Percentiles rank a stretch among this genome's conserved stretches.
phyloP scores from a whole-genome alignment of 1,284 basidiomycete genomes.

The Vanrija sp. region DNA sequence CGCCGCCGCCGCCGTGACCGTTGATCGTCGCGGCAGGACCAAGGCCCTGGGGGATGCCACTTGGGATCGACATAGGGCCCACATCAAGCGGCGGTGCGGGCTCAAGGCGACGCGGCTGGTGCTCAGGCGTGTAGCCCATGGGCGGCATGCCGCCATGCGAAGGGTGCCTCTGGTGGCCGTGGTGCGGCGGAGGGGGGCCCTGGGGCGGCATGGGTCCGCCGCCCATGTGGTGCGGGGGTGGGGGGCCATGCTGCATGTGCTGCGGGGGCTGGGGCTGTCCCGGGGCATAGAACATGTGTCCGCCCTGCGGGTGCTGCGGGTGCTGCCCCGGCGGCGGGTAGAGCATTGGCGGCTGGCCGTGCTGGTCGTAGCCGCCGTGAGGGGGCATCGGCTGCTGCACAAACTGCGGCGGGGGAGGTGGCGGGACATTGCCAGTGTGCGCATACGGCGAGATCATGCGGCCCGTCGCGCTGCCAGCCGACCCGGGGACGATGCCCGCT shows the following conservation, averaged over 20 bases:
- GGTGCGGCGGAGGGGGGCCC: slow-evolving; percentile 1
- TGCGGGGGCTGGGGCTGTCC: slow-evolving; percentile 8
- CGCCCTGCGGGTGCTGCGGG: slow-evolving; percentile 2
- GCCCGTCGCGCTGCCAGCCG: slow-evolving; percentile 5
- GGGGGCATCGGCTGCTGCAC: slow-evolving; percentile 6
- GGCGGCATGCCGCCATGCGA: neutral
- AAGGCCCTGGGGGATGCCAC: slow-evolving; percentile 8
- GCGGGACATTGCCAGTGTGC: slow-evolving; percentile 5
- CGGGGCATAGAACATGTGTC: slow-evolving; percentile 17
- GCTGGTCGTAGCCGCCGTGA: slow-evolving; percentile 6
- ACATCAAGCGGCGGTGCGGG: slow-evolving; percentile 7
- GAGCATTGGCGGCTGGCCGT: slow-evolving; percentile 13
- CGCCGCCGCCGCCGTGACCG: slow-evolving; percentile 21
- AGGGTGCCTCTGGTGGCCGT: neutral
- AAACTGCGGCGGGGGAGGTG: slow-evolving; percentile 36
- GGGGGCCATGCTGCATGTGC: slow-evolving; percentile 13
- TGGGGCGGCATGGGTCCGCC: slow-evolving; percentile 1
- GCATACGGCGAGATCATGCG: slow-evolving; percentile 28
- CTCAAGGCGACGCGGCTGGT: slow-evolving; percentile 6
- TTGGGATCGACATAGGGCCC: neutral
- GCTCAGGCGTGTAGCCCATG: neutral
- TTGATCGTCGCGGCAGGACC: slow-evolving; percentile 37
- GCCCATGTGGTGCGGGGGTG: slow-evolving; percentile 12
- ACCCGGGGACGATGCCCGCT: slow-evolving; percentile 2
- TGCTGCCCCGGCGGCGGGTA: slow-evolving; percentile 5